Evolutionary conservation across 306 rosid genomes (phyloP), one percentile per base, ranked within the genome.

Genomic region (Quercus engelmannii): DNA sequence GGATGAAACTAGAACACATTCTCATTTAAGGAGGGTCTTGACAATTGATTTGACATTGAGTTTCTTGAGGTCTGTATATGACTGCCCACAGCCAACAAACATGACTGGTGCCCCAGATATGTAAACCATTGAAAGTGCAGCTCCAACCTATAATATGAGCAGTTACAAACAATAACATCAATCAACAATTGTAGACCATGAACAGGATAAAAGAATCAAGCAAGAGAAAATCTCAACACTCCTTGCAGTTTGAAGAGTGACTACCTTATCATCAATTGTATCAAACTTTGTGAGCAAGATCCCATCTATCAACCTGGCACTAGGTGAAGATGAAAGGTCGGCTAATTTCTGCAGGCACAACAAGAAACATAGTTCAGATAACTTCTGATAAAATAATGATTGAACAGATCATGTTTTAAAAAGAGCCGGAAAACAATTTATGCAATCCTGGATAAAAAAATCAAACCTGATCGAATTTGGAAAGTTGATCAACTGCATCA

Each of bases 11-110:
- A 76, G 9, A 3, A 3, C 25, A 46, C 18, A 74, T 76, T 23
- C 76, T 93, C 92, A 96, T 73, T 91, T 90, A 51, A 90, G 92
- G 78, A 96, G 99, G 0, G 99, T 96, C 92, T 91, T 93, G 80
- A 89, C 93, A 28, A 96, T 91, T 4, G 97, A 96, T 78, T 96
- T 96, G 71, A 90, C 97, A 35, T 96, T 96, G 74, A 93, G 99
- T 86, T 96, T 96, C 89, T 90, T 96, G 63, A 96, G 97, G 85
- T 96, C 99, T 1, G 98, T 93, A 57, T 96, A 93, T 7, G 99
- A 93, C 88, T 96, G 99, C 71, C 99, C 99, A 30, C 99, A 96
- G 8, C 99, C 99, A 31, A 96, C 99, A 43, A 96, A 96, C 99
- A 96, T 96, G 55, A 96, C 97, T 0, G 99, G 99, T 55, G 99